A percentile compares a stretch with the other conserved stretches of the same genome.
These are phyloP conservation scores for Macrolepiota albuminosa DNA, from an alignment of 768 basidiomycete genomes.

Conservation along the genomic window DNA sequence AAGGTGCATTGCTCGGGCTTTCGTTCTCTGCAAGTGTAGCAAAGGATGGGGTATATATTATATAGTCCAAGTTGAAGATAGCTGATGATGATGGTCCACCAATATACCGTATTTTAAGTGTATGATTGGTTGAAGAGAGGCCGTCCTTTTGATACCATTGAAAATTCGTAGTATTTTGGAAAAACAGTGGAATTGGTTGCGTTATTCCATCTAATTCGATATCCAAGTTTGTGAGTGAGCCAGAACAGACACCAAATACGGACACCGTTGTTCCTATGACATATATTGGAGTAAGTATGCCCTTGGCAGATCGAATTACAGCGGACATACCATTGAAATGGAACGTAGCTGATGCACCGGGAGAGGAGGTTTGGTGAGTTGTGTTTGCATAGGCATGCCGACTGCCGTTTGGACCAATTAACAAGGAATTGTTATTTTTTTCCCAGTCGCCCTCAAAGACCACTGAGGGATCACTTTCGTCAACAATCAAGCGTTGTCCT, in stretches of 20 bases:
- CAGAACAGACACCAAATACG: neutral
- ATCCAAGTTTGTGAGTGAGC: fast-evolving
- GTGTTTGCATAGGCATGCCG: neutral
- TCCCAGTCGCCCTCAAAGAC: too few species aligned
- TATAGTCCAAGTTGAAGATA: neutral
- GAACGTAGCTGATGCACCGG: neutral
- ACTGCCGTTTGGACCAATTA: neutral
- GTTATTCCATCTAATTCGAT: neutral
- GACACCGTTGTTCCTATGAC: neutral
- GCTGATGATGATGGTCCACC: too few species aligned
- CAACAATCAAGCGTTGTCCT: neutral
- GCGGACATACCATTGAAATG: neutral
- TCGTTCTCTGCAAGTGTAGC: neutral
- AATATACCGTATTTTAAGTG: neutral
- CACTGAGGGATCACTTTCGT: too few species aligned
- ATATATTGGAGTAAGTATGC: neutral
- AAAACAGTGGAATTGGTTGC: fast-evolving
- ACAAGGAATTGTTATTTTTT: neutral
- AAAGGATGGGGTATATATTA: neutral
- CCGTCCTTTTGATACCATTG: too few species aligned
- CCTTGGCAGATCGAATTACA: neutral
- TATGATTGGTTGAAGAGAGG: too few species aligned
- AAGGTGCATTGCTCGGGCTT: neutral
- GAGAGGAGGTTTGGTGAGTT: neutral
- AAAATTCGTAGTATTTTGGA: neutral